Evolutionary conservation across 768 basidiomycete genomes (phyloP), one percentile per base, ranked within the genome.

Genomic region (Lentinula lateritia): DNA sequence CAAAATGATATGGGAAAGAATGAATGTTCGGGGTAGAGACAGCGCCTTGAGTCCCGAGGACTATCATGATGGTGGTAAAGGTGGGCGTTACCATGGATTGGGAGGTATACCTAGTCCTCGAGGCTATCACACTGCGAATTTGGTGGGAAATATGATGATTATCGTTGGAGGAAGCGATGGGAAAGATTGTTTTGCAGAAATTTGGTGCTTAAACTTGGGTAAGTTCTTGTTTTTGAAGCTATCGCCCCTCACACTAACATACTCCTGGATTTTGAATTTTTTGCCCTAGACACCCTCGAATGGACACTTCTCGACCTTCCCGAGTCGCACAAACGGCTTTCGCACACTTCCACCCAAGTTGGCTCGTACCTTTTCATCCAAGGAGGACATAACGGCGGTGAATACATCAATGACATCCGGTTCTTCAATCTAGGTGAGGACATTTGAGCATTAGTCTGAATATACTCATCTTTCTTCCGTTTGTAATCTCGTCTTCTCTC

Each of bases 91-190:
- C 85, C 87, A 56, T 43, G 28, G 39, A 13, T 9, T 18, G 9
- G 55, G 55, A 28, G 23, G 55, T 56, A 78, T 18, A 79, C 78
- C 58, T 89, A 91, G 1, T 73, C 77, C 87, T 18, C 79, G 92
- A 60, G 95, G 95, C 0, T 98, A 98, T 68, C 95, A 97, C 73
- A 90, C 92, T 0, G 90, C 93, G 39, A 95, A 93, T 69, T 76
- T 97, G 34, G 83, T 96, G 5, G 88, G 88, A 34, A 86, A 89
- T 65, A 82, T 89, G 61, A 94, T 96, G 89, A 80, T 98, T 50
- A 78, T 98, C 35, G 79, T 94, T 34, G 96, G 96, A 1, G 95
- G 96, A 1, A 93, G 92, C 65, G 94, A 97, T 71, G 94, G 94
- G 3, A 83, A 83, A 60, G 89, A 92, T 64, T 92, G 89, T 60